phyloP scores from a whole-genome alignment of 23 red algal species.

The Gracilaria vermiculophylla region DNA sequence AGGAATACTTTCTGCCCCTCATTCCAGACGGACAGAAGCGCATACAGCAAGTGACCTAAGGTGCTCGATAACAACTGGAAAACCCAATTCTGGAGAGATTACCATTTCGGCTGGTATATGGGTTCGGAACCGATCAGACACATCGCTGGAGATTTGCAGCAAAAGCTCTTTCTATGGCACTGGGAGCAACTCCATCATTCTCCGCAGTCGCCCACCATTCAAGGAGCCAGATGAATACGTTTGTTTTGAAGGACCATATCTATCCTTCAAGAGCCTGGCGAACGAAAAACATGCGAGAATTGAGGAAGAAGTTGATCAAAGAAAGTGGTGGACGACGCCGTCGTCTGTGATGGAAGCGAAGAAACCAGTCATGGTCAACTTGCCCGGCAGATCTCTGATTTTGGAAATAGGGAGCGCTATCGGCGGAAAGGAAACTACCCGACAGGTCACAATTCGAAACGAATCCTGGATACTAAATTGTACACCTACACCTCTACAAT shows the following conservation, averaged over 20 bases:
- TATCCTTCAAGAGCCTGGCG: conserved; percentile 11
- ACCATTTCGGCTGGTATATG: conserved; percentile 59
- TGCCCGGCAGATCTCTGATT: conserved; percentile 34
- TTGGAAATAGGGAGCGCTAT: conserved; percentile 53
- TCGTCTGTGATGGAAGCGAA: conserved; percentile 43
- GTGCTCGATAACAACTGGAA: neutral
- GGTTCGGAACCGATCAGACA: conserved; percentile 81
- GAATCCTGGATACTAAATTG: conserved; percentile 76
- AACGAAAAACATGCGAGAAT: neutral
- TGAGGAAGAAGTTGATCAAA: conserved; percentile 8
- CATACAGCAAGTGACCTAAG: neutral
- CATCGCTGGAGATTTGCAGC: conserved; percentile 36
- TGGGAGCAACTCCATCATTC: conserved; percentile 29
- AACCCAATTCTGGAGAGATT: neutral
- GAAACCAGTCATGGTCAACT: conserved; percentile 59
- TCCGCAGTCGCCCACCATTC: conserved; percentile 39
- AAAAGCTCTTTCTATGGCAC: conserved; percentile 39
- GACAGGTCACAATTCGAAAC: conserved; percentile 77
- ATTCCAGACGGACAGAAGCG: neutral
- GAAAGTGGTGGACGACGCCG: conserved; percentile 60
- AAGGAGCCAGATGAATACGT: conserved; percentile 36
- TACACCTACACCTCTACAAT: conserved; percentile 69
- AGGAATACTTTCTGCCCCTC: conserved; percentile 11
- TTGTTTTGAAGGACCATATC: conserved; percentile 62
- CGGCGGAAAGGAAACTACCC: conserved; percentile 43